Percentiles rank a stretch among this genome's conserved stretches.
phyloP scores from a whole-genome alignment of 768 basidiomycete genomes.

The Tylopilus cervinicoccineus region DNA sequence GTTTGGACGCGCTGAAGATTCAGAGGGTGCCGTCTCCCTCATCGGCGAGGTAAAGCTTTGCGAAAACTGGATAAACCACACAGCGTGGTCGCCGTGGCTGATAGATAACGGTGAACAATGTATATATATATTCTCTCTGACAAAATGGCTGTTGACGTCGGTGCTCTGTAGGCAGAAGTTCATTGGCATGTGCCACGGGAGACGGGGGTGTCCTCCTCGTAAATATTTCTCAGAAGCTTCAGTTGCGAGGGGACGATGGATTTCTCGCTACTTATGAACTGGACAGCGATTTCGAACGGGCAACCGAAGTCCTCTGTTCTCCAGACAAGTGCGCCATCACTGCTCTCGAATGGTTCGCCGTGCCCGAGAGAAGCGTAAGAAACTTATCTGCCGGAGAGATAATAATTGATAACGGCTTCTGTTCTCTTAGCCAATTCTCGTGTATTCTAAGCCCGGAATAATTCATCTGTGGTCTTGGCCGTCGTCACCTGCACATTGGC shows the following conservation, averaged over 20 bases:
- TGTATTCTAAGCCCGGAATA: conserved; percentile 55
- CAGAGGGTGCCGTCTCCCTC: conserved; percentile 28
- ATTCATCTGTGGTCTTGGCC: conserved; percentile 53
- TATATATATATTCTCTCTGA: conserved; percentile 27
- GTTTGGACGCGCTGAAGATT: conserved; percentile 14
- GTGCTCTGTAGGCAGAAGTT: conserved; percentile 45
- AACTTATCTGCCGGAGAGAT: conserved; percentile 5
- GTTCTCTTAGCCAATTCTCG: conserved; percentile 48
- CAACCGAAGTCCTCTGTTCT: conserved; percentile 23
- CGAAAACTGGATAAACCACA: conserved; percentile 60
- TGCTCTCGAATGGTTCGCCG: conserved; percentile 54
- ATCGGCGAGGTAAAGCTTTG: conserved; percentile 41
- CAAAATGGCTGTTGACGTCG: conserved; percentile 9
- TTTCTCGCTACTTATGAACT: conserved; percentile 34
- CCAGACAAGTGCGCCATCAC: conserved; percentile 46
- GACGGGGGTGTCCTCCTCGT: conserved; percentile 58
- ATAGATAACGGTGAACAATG: conserved; percentile 36
- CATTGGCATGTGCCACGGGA: conserved; percentile 54
- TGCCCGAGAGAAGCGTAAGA: conserved; percentile 37
- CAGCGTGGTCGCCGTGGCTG: conserved; percentile 59
- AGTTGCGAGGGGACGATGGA: conserved; percentile 17
- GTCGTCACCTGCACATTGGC: conserved; percentile 37
- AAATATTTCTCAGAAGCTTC: conserved; percentile 47
- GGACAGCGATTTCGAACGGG: conserved; percentile 29
- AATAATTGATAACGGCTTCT: conserved; percentile 6